Conservation (phyloP, 768 basidiomycete species). For the Podaxis sp. region DNA sequence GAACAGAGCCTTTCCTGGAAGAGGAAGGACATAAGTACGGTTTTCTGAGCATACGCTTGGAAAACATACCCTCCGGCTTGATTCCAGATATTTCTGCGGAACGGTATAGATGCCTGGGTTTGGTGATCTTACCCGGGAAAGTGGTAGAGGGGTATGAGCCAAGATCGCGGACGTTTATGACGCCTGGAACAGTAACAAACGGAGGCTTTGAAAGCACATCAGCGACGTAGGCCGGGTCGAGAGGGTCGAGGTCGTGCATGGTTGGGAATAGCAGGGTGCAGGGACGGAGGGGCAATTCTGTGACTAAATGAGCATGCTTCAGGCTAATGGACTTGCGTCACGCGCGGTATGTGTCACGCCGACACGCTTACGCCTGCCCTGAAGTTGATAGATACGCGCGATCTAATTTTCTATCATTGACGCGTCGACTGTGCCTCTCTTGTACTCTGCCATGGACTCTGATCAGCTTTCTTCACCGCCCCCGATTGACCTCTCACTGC, state of each 20-base stretch:
- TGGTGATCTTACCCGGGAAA: slow-evolving; percentile 51
- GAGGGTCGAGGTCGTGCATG: slow-evolving; percentile 56
- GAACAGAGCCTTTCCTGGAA: slow-evolving; percentile 56
- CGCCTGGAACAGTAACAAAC: slow-evolving; percentile 70
- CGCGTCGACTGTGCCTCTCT: slow-evolving; percentile 30
- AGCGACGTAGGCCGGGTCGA: slow-evolving; percentile 66
- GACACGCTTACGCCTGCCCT: slow-evolving; percentile 43
- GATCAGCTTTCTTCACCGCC: slow-evolving; percentile 61
- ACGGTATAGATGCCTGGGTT: slow-evolving; percentile 58
- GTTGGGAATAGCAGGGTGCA: slow-evolving; percentile 7
- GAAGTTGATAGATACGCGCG: slow-evolving; percentile 26
- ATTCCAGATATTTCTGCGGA: slow-evolving; percentile 74
- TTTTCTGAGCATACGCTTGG: neutral
- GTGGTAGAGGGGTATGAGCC: slow-evolving; percentile 56
- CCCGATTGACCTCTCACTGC: slow-evolving; percentile 50
- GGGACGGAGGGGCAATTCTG: neutral
- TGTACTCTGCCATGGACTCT: slow-evolving; percentile 45
- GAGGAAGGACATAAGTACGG: neutral
- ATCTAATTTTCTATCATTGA: slow-evolving; percentile 30
- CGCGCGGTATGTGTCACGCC: slow-evolving; percentile 21
- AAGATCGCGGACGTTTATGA: slow-evolving; percentile 74
- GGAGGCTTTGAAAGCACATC: slow-evolving; percentile 67
- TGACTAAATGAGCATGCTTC: neutral
- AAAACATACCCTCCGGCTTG: slow-evolving; percentile 60
- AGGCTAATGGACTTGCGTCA: slow-evolving; percentile 10